Percentiles rank a stretch among this genome's conserved stretches.
These are phyloP conservation scores for Plasmodium knowlesi DNA, from an alignment of 169 alveolate species.

Conservation along the genomic window DNA sequence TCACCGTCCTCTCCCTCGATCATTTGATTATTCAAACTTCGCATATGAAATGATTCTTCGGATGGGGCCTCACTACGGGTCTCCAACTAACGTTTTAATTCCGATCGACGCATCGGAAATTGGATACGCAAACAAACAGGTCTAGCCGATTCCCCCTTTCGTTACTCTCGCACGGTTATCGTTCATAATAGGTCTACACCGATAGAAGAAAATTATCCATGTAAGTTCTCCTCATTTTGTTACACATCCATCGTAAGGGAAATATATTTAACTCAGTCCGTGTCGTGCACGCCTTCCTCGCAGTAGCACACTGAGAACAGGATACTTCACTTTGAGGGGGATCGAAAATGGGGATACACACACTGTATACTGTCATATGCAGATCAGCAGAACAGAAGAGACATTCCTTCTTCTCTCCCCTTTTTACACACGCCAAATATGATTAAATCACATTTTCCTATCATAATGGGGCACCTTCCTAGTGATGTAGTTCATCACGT, in stretches of 20 bases:
- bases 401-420: background rate
- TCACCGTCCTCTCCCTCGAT: background rate
- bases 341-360: background rate
- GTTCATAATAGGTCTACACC: background rate
- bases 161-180: background rate
- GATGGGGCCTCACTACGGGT: background rate
- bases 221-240: background rate
- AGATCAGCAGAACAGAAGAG: background rate
- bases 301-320: background rate
- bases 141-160: background rate
- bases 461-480: background rate
- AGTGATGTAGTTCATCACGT: background rate
- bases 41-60: background rate
- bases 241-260: background rate
- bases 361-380: background rate
- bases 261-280: background rate
- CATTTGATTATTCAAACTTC: background rate
- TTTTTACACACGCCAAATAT: background rate
- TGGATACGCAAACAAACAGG: background rate
- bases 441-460: background rate
- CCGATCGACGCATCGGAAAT: no score
- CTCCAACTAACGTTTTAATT: background rate
- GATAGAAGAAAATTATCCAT: background rate
- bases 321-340: background rate
- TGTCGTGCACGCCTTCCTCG: background rate